Evolutionary conservation across 2,329 filamentous ascomycete species (phyloP).

Genomic region (Cercospora sp.): DNA sequence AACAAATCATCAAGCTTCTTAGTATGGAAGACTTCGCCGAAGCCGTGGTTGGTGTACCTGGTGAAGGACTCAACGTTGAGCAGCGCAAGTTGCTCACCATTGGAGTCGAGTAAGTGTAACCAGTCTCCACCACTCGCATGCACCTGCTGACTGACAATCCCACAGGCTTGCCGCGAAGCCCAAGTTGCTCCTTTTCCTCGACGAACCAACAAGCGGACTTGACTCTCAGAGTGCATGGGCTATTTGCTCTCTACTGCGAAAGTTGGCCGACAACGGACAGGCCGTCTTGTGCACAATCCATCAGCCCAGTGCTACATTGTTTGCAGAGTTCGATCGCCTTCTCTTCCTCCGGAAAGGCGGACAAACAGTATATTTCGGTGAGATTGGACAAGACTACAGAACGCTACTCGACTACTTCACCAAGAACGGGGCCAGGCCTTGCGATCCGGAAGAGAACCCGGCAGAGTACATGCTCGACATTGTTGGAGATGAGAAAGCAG

Average conservation of each 20-base stretch:
- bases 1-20: constrained; percentile 65
- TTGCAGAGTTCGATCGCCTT: constrained; percentile 48
- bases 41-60: constrained; percentile 61
- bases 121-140: constrained; percentile 36
- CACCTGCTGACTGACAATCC: constrained; percentile 70
- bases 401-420: constrained; percentile 57
- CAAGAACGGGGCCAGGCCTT: constrained; percentile 60
- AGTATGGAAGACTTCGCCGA: constrained; percentile 68
- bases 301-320: constrained; percentile 48
- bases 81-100: constrained; percentile 64
- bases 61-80: constrained; percentile 61
- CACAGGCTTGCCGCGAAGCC: constrained; percentile 55
- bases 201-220: constrained; percentile 60
- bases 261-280: constrained; percentile 54
- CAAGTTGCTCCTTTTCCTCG: constrained; percentile 62
- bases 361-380: constrained; percentile 51
- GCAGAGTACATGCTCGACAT: constrained; percentile 71
- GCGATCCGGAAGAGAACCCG: constrained; percentile 62
- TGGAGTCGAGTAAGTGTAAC: constrained; percentile 59
- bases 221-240: constrained; percentile 65
- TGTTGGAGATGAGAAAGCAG: constrained; percentile 39
- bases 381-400: constrained; percentile 45
- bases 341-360: constrained; percentile 48
- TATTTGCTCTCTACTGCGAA: constrained; percentile 62
- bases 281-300: constrained; percentile 52